Base-by-base conservation (phyloP, 352 stramenopile species). In the Pythium phragmiticola region DNA sequence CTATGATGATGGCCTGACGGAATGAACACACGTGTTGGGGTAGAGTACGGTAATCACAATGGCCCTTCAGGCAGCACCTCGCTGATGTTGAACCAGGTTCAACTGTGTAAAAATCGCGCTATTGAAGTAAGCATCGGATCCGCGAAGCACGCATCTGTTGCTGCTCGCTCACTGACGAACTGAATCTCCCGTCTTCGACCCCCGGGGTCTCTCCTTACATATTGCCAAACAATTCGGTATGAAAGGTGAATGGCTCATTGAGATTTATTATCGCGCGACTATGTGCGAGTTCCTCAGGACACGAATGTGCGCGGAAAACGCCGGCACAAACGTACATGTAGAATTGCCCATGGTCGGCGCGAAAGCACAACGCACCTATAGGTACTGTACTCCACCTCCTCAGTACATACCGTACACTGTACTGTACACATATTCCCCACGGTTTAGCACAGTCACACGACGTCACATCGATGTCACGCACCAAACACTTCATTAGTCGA, bases 1-100 rank as follows among this genome's bases (percentile, higher is more conserved):
- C 26, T 3, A 30, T 42, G 28, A 14, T 60, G 54, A 60, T 60
- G 54, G 36, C 52, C 14, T 55, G 48, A 55, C 26, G 26, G 48
- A 39, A 39, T 39, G 7, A 9, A 39, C 7, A 13, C 11, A 39
- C 34, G 11, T 39, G 11, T 30, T 30, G 26, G 7, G 34, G 7
- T 39, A 39, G 34, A 39, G 34, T 30, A 30, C 26, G 26, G 26
- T 30, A 30, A 30, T 30, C 26, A 5, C 26, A 30, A 30, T 30
- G 26, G 26, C 26, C 26, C 26, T 30, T 30, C 26, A 30, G 26
- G 26, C 1, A 42, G 37, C 37, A 42, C 37, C 37, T 3, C 26
- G 26, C 26, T 30, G 26, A 42, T 42, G 37, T 42, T 42, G 11
- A 42, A 42, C 37, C 37, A 11, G 37, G 37, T 42, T 16, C 11